Conservation (phyloP, 805 yeast genomes). For the Pichia manshurica region DNA sequence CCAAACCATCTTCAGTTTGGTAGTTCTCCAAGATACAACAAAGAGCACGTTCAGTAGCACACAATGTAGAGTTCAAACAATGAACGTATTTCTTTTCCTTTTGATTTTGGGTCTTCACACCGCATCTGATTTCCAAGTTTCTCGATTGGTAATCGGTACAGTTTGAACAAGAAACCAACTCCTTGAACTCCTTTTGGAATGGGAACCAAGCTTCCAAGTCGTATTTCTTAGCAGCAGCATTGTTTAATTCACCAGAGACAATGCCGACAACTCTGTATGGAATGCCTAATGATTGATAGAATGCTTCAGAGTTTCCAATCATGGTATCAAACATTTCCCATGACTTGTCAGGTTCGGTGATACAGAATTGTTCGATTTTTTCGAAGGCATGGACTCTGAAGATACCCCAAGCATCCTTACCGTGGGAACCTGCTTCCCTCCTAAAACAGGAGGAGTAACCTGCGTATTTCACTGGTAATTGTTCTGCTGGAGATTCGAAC, state of each 20-base stretch:
- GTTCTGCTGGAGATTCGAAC: constrained; percentile 97
- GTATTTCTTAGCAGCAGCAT: constrained; percentile 98
- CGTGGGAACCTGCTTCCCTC: constrained; percentile 99
- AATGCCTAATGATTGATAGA: constrained; percentile 83
- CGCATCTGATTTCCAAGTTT: constrained; percentile 97
- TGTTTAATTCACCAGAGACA: constrained; percentile 97
- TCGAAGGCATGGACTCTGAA: constrained; percentile 98
- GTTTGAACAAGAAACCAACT: constrained; percentile 96
- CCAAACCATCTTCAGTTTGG: constrained; percentile 94
- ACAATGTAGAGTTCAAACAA: constrained; percentile 93
- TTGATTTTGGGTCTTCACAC: constrained; percentile 92
- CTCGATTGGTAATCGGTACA: constrained; percentile 99
- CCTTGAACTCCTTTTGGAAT: constrained; percentile 96
- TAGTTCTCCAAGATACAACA: constrained; percentile 97
- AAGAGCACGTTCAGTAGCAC: constrained; percentile 97
- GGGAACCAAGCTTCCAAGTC: constrained; percentile 99
- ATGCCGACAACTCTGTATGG: constrained; percentile 98
- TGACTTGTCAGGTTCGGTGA: constrained; percentile 96
- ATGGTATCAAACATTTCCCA: constrained; percentile 96
- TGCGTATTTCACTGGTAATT: constrained; percentile 92
- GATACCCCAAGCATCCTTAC: constrained; percentile 99
- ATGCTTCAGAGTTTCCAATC: constrained; percentile 87
- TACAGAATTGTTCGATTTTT: constrained; percentile 92
- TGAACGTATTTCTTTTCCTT: constrained; percentile 96
- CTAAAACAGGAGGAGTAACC: constrained; percentile 99